Conservation (phyloP, 495 filamentous ascomycete species). For the Tuber aestivum region DNA sequence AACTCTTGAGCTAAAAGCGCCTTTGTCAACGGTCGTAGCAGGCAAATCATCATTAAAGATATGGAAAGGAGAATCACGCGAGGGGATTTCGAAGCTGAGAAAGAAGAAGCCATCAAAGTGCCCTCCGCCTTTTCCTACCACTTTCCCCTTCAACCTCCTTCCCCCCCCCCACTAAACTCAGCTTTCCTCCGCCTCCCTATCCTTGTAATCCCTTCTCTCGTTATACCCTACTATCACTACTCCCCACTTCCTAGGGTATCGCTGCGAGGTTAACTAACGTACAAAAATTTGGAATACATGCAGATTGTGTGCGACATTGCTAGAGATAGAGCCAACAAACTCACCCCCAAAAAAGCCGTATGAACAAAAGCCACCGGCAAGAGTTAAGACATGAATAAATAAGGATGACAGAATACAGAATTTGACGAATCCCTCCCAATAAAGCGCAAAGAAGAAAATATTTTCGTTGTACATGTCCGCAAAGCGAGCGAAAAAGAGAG, state of each 20-base stretch:
- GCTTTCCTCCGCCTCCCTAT: neutral
- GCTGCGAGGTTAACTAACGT: conserved; percentile 32
- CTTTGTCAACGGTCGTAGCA: conserved; percentile 78
- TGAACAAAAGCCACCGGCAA: conserved; percentile 27
- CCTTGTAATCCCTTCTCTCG: neutral
- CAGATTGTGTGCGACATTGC: conserved; percentile 73
- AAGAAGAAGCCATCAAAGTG: conserved; percentile 63
- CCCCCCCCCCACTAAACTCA: neutral
- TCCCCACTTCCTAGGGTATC: conserved; percentile 7
- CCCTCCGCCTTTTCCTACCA: conserved; percentile 27
- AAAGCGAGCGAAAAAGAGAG: conserved; percentile 16
- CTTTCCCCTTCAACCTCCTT: conserved; percentile 8
- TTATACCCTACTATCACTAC: conserved; percentile 14
- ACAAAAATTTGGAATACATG: conserved; percentile 15
- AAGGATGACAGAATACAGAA: conserved; percentile 36
- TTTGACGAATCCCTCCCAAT: conserved; percentile 34
- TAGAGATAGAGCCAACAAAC: conserved; percentile 39
- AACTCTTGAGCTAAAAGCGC: conserved; percentile 49
- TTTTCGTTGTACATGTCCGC: conserved; percentile 31
- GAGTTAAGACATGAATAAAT: conserved; percentile 8
- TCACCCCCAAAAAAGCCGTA: conserved; percentile 26
- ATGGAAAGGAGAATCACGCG: conserved; percentile 72
- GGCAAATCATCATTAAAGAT: conserved; percentile 72
- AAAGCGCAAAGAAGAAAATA: conserved; percentile 37
- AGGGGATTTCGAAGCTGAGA: conserved; percentile 61